These are phyloP conservation scores for Alopecurus myosuroides DNA, from an alignment of 176 grass and related monocot species.

Conservation along the genomic window DNA sequence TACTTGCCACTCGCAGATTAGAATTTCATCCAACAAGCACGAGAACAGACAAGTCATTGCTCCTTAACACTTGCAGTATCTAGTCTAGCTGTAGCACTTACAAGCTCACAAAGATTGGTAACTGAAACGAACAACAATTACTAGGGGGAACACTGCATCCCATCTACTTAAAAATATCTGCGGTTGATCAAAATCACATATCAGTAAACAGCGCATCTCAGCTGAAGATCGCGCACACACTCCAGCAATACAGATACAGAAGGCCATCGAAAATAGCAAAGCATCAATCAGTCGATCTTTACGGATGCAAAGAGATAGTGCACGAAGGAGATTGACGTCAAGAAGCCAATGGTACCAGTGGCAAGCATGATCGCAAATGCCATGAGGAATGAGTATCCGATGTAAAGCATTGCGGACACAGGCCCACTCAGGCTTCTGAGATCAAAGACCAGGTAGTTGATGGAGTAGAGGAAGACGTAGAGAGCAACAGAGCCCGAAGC, in stretches of 20 bases:
- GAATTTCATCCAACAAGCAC: neutral
- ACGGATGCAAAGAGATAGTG: constrained; percentile 86
- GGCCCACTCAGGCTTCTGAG: constrained; percentile 79
- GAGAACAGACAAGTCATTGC: neutral
- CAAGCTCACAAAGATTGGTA: neutral
- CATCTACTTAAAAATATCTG: constrained; percentile 17
- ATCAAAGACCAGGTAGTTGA: constrained; percentile 90
- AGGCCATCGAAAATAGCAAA: neutral
- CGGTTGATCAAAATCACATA: constrained; percentile 17
- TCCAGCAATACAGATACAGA: neutral
- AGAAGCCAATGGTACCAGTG: constrained; percentile 73
- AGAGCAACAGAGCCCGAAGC: constrained; percentile 70
- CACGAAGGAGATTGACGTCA: constrained; percentile 72
- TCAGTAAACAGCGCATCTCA: neutral
- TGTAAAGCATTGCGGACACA: constrained; percentile 72
- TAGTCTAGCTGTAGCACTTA: neutral
- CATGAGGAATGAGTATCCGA: constrained; percentile 81
- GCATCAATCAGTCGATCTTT: constrained; percentile 77
- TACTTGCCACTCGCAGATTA: neutral
- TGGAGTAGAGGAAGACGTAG: constrained; percentile 87
- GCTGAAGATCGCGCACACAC: neutral
- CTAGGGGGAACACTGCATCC: neutral
- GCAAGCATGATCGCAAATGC: constrained; percentile 67
- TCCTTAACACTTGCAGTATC: neutral
- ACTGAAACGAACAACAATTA: neutral